Base-by-base conservation (phyloP, 495 filamentous ascomycete species). In the Penicillium lagena region DNA sequence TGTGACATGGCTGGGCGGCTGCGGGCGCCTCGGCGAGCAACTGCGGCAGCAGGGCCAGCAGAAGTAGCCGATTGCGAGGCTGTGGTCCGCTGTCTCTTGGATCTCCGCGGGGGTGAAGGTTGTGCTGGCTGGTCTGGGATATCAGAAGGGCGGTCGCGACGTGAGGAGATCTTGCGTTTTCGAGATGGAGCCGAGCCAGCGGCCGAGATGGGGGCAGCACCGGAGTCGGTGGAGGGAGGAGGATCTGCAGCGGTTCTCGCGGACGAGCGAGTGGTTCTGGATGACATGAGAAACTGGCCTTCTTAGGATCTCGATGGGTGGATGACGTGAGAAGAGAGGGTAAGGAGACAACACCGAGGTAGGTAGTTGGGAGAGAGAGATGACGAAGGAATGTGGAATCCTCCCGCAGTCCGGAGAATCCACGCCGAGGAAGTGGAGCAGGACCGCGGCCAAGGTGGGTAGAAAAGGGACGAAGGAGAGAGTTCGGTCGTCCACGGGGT, bases 241-340 rank as follows among this genome's bases (percentile, higher is more conserved):
- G 72, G 68, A 43, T 78, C 79, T 70, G 83, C 84, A 64, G 84
- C 84, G 75, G 80, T 76, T 73, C 83, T 83, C 66, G 86, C 80
- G 55, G 86, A 78, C 52, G 86, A 87, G 64, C 86, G 81, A 70
- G 86, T 89, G 46, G 83, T 77, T 81, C 86, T 90, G 78, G 78
- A 63, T 76, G 85, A 85, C 86, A 89, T 89, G 80, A 87, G 86
- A 71, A 70, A 57, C 37, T 58, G 52, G 46, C 33, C 53, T 60
- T 58, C 50, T 49, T 40, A 38, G 40, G 44, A 17, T 35, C 22
- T 36, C 22, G 22, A 22, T 22, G 22, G 22, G 34, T 40, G 49
- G 12, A 42, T 42, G 38, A 48, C 31, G 47, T 35, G 17, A 29
- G 28, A 29, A 34, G 22, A 22, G 22, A 22, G 22, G 22, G 22